Evolutionary conservation across 192 early-diverging fungal genomes (phyloP).

Genomic region (Dispira parvispora): DNA sequence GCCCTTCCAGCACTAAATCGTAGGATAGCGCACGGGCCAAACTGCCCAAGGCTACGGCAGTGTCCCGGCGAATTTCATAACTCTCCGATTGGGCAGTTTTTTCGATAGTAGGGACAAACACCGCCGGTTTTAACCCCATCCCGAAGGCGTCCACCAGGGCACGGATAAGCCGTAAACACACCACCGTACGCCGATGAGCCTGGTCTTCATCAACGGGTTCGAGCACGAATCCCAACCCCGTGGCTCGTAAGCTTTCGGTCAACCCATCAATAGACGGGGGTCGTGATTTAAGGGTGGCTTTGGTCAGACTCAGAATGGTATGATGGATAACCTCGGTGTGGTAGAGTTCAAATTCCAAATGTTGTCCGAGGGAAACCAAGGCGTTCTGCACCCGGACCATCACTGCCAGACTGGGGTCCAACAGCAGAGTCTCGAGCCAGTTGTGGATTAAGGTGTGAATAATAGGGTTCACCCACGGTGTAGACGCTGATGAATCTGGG

Average conservation of each 20-base stretch:
- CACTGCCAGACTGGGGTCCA: constrained; percentile 23
- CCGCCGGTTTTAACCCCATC: constrained; percentile 21
- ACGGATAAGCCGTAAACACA: constrained; percentile 29
- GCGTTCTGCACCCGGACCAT: constrained; percentile 25
- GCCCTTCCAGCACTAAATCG: constrained; percentile 23
- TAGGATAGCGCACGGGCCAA: constrained; percentile 24
- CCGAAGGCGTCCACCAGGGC: constrained; percentile 25
- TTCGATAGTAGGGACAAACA: constrained; percentile 31
- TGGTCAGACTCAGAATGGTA: constrained; percentile 24
- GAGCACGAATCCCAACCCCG: constrained; percentile 15
- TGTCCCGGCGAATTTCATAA: constrained; percentile 31
- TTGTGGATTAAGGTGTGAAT: constrained; percentile 16
- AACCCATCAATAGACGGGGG: constrained; percentile 8
- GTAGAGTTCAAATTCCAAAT: constrained; percentile 20
- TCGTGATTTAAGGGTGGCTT: constrained; percentile 13
- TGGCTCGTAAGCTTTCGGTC: neutral
- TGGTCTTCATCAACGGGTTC: constrained; percentile 22
- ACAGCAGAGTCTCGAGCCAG: constrained; percentile 29
- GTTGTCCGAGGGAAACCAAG: constrained; percentile 18
- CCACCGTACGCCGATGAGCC: constrained; percentile 23
- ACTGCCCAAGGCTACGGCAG: constrained; percentile 24
- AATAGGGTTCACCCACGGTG: neutral
- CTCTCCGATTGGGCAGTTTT: constrained; percentile 18
- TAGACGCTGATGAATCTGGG: neutral
- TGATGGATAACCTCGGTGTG: constrained; percentile 31